These are phyloP conservation scores for Tylopilus sp. DNA, from an alignment of 768 basidiomycete genomes.

Conservation along the genomic window DNA sequence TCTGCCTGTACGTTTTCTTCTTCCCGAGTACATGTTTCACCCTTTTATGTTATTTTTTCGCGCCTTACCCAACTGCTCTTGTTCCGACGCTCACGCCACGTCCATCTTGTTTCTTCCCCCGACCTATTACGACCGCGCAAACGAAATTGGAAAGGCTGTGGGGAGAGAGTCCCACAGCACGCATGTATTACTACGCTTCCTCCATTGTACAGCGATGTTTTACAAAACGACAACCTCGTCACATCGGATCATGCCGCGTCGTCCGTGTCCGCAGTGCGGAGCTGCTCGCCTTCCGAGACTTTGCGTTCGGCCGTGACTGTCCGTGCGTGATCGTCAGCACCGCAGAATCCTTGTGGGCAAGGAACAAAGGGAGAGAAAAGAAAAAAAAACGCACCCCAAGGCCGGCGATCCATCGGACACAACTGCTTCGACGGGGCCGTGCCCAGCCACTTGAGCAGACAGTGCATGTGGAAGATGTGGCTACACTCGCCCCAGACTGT, in stretches of 20 bases:
- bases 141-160: conserved; percentile 5
- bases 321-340: background rate
- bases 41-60: background rate
- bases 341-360: too few relatives aligned
- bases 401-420: conserved; percentile 96
- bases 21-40: background rate
- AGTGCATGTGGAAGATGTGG: conserved; percentile 99
- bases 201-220: conserved; percentile 20
- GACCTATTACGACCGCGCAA: background rate
- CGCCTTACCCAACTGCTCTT: background rate
- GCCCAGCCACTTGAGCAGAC: conserved; percentile 93
- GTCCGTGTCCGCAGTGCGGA: too few relatives aligned
- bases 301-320: conserved; percentile 48
- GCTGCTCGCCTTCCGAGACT: conserved; percentile 21
- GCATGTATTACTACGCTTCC: conserved; percentile 26
- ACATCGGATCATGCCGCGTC: background rate
- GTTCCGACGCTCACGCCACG: background rate
- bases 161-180: conserved; percentile 4
- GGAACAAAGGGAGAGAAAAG: too few relatives aligned
- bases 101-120: background rate
- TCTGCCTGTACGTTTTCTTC: background rate
- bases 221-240: too few relatives aligned
- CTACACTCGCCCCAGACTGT: conserved; percentile 97
- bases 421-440: conserved; percentile 88
- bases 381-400: conserved; percentile 76